phyloP scores from a whole-genome alignment of 2,329 filamentous ascomycete species.

The Hypoxylon sp. region DNA sequence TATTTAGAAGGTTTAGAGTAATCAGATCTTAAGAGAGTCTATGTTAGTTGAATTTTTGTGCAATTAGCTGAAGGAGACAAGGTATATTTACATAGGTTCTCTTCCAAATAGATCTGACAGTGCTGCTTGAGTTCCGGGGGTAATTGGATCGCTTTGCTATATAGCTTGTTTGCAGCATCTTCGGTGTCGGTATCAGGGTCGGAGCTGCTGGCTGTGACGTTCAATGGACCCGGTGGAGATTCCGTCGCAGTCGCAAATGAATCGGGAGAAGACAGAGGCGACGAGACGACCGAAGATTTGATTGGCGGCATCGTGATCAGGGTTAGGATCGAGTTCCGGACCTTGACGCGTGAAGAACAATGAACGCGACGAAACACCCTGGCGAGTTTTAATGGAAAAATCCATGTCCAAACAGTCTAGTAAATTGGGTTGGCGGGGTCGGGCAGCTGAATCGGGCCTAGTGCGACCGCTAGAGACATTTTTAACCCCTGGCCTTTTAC shows the following conservation, averaged over 20 bases:
- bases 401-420: constrained; percentile 1
- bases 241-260: constrained; percentile 49
- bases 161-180: constrained; percentile 52
- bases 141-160: constrained; percentile 69
- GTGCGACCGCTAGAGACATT: background rate
- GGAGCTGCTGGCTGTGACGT: constrained; percentile 44
- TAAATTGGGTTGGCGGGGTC: constrained; percentile 18
- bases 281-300: constrained; percentile 24
- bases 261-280: constrained; percentile 45
- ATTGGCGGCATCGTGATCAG: constrained; percentile 38
- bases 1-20: constrained; percentile 74
- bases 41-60: constrained; percentile 24
- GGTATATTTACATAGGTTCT: constrained; percentile 73
- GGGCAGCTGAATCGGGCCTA: background rate
- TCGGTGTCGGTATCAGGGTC: constrained; percentile 26
- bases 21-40: constrained; percentile 29
- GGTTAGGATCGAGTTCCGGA: constrained; percentile 13
- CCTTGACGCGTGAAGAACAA: constrained; percentile 41
- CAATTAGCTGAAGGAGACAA: background rate
- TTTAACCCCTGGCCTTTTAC: background rate
- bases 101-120: constrained; percentile 81
- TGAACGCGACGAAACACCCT: constrained; percentile 41
- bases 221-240: constrained; percentile 34
- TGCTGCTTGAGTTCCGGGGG: constrained; percentile 76
- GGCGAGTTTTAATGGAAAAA: constrained; percentile 21